Percentiles rank a stretch among this genome's conserved stretches.
Evolutionary conservation across 805 yeast species (phyloP).

Genomic region (Teunomyces gatunensis): DNA sequence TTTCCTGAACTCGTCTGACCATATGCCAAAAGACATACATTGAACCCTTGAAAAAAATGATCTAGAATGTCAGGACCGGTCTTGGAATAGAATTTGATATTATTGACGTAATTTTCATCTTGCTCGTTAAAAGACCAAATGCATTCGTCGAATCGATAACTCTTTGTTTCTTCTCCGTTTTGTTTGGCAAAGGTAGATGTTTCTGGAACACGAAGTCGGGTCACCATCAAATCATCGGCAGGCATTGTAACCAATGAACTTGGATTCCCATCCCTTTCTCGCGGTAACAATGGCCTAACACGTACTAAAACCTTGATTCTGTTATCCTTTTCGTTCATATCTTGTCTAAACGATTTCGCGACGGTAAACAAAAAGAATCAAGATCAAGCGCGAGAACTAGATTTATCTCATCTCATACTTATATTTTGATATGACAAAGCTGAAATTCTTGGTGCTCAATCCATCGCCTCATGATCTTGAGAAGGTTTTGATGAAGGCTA

Average conservation of each 20-base stretch:
- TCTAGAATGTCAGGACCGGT: slow-evolving; percentile 60
- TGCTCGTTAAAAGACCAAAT: slow-evolving; percentile 45
- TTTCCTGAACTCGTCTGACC: slow-evolving; percentile 46
- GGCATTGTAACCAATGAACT: slow-evolving; percentile 33
- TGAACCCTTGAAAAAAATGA: slow-evolving; percentile 43
- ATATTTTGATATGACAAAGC: slow-evolving; percentile 10
- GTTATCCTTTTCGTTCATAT: slow-evolving; percentile 5
- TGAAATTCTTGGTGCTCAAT: slow-evolving; percentile 44
- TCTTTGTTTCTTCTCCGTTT: slow-evolving; percentile 20
- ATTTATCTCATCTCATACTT: background rate
- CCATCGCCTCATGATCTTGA: slow-evolving; percentile 43
- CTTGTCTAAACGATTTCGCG: too few relatives aligned
- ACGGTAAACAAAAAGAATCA: background rate
- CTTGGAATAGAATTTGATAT: slow-evolving; percentile 47
- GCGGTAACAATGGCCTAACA: slow-evolving; percentile 44
- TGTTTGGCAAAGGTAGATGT: slow-evolving; percentile 16
- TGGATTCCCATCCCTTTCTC: slow-evolving; percentile 21
- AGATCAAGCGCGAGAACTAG: background rate
- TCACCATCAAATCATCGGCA: slow-evolving; percentile 15
- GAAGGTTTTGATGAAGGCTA: slow-evolving; percentile 45
- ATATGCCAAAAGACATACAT: slow-evolving; percentile 42
- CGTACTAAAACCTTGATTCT: slow-evolving; percentile 51
- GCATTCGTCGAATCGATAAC: slow-evolving; percentile 51
- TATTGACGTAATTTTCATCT: slow-evolving; percentile 42
- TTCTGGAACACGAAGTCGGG: slow-evolving; percentile 20